Base-by-base conservation (phyloP, 75 land plant species). In the Selaginella tamariscina region DNA sequence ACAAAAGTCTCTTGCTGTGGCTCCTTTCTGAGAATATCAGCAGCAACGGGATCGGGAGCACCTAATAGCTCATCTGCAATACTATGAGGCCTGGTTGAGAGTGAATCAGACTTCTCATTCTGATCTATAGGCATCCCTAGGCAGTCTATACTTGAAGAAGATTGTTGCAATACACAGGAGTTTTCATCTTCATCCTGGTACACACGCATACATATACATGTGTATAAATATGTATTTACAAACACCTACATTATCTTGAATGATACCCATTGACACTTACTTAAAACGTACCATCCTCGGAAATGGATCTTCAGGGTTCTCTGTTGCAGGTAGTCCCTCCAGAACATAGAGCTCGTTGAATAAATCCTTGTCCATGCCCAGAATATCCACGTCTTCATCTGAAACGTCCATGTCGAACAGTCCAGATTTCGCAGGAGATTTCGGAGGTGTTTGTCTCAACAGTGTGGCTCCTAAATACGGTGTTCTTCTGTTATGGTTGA, bases 11-110 rank as follows among this genome's bases (percentile, higher is more conserved):
- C 62, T 59, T 59, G 62, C 21, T 59, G 24, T 59, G 62, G 62
- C 62, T 59, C 62, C 26, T 59, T 59, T 27, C 62, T 59, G 8
- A 59, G 62, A 26, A 59, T 59, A n/a, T 59, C 62, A 23, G 62
- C 62, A 59, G 26, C 62, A 5, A 59, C 26, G 8, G 62, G 62
- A 59, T 59, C 62, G 21, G 62, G 62, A 2, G 62, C 62, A 9
- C 62, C 62, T 5, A 23, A 21, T 8, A 59, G 26, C 62, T 59
- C 62, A 8, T 59, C 62, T 23, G 62, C 62, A 59, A 59, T 8
- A 59, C 62, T 59, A 59, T 59, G 62, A 2, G 26, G 62, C 27
- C 62, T 59, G n/a, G 23, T 9, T 59, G 62, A 59, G 15, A 5
- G 49, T 39, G 49, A 5, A 5, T 39, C 49, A 39, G 49, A 39